Conservation (phyloP, 768 basidiomycete genomes). For the Lactifluus hygrophoroides region DNA sequence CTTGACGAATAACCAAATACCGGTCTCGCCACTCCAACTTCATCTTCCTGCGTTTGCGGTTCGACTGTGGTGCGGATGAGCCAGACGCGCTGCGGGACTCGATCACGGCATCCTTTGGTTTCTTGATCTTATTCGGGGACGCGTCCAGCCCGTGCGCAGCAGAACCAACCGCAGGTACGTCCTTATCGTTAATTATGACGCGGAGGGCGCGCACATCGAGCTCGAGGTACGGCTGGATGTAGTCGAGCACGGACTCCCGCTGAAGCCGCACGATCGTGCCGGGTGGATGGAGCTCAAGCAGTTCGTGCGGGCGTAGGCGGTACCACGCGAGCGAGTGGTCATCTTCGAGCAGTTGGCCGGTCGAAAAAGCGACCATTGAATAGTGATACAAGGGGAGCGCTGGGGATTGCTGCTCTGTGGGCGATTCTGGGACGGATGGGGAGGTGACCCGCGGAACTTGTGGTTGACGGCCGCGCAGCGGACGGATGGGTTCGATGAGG, state of each 20-base stretch:
- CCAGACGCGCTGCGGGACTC: background rate
- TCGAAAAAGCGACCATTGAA: conserved; percentile 55
- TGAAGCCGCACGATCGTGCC: conserved; percentile 36
- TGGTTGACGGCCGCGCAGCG: background rate
- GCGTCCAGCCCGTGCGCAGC: background rate
- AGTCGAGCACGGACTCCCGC: conserved; percentile 32
- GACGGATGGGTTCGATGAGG: conserved; percentile 4
- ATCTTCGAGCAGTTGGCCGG: conserved; percentile 64
- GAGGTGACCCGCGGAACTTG: background rate
- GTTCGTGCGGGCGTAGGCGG: conserved; percentile 49
- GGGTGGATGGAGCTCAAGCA: conserved; percentile 57
- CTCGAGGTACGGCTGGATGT: conserved; percentile 53
- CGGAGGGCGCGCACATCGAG: conserved; percentile 45
- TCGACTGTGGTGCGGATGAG: background rate
- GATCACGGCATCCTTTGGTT: conserved; percentile 12
- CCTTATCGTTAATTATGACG: conserved; percentile 30
- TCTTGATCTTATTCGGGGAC: conserved; percentile 5
- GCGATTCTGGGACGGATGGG: background rate
- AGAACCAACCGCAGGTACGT: conserved; percentile 5
- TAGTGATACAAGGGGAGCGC: conserved; percentile 28
- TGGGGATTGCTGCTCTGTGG: background rate
- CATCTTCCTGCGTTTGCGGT: conserved; percentile 26
- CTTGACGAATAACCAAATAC: conserved; percentile 55
- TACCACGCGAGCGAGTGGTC: conserved; percentile 52
- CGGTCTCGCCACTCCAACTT: conserved; percentile 54